These are phyloP conservation scores for Pseudonitzschia delicatissima DNA, from an alignment of 108 stramenopile genomes.

Conservation along the genomic window DNA sequence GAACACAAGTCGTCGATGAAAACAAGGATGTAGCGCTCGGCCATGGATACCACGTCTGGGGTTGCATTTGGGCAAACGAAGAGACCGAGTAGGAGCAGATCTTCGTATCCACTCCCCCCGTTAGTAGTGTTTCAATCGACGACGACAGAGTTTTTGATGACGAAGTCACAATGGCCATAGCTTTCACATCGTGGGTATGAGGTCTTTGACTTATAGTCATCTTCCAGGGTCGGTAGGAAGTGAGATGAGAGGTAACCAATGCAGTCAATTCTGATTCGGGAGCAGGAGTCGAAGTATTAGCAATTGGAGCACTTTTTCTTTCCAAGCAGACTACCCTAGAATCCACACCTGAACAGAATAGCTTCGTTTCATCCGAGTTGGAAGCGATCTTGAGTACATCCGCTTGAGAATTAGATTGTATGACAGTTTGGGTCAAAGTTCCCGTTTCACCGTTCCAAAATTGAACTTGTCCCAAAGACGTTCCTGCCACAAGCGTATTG, in stretches of 20 bases:
- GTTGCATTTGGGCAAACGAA: slow-evolving; percentile 60
- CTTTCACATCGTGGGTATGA: slow-evolving; percentile 92
- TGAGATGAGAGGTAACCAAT: slow-evolving; percentile 1
- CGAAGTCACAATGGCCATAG: slow-evolving; percentile 53
- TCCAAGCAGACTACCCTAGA: slow-evolving; percentile 83
- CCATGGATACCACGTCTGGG: slow-evolving; percentile 76
- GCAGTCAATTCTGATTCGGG: neutral
- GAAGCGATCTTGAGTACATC: slow-evolving; percentile 87
- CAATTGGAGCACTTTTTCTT: slow-evolving; percentile 26
- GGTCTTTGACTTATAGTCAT: slow-evolving; percentile 79
- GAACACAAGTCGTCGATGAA: slow-evolving; percentile 31
- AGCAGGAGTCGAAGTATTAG: neutral
- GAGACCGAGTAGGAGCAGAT: slow-evolving; percentile 73
- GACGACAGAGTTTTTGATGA: neutral
- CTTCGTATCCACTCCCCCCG: slow-evolving; percentile 89
- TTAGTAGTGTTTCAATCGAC: slow-evolving; percentile 63
- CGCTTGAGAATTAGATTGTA: slow-evolving; percentile 73
- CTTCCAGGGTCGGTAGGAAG: slow-evolving; percentile 50
- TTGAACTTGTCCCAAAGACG: slow-evolving; percentile 88
- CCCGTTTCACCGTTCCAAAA: slow-evolving; percentile 89
- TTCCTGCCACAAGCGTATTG: slow-evolving; percentile 86
- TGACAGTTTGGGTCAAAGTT: slow-evolving; percentile 75
- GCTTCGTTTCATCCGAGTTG: slow-evolving; percentile 61
- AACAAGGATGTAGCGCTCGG: slow-evolving; percentile 53
- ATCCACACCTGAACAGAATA: slow-evolving; percentile 94